Percentiles rank a stretch among this genome's conserved stretches.
Conservation (phyloP, 1,284 basidiomycete species). For the Irpex sp. region DNA sequence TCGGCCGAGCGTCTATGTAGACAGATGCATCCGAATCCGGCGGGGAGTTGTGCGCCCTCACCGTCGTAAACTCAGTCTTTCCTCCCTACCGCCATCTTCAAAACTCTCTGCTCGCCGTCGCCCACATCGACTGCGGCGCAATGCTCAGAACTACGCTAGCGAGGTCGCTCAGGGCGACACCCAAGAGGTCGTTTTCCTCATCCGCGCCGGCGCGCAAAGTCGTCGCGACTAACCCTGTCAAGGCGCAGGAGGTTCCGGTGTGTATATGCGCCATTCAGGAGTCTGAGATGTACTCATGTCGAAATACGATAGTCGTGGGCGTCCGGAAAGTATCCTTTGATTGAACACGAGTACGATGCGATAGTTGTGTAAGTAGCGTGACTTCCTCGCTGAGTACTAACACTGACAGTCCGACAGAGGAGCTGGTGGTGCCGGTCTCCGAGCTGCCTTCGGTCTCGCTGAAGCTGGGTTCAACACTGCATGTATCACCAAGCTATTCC, state of each 20-base stretch:
- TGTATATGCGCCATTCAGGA: slow-evolving; percentile 12
- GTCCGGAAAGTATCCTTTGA: slow-evolving; percentile 87
- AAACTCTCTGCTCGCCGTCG: slow-evolving; percentile 17
- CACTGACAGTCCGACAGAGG: slow-evolving; percentile 48
- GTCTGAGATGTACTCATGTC: slow-evolving; percentile 13
- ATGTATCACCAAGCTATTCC: slow-evolving; percentile 98
- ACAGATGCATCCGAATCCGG: slow-evolving; percentile 1
- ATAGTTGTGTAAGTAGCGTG: slow-evolving; percentile 82
- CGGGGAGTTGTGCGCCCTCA: background rate
- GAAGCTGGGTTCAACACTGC: slow-evolving; percentile 98
- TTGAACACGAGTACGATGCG: slow-evolving; percentile 97
- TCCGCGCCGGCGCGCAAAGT: slow-evolving; percentile 56
- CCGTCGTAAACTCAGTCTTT: slow-evolving; percentile 2
- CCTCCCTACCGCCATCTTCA: slow-evolving; percentile 14
- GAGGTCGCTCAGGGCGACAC: slow-evolving; percentile 39
- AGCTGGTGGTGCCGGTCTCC: slow-evolving; percentile 96
- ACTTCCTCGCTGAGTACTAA: background rate
- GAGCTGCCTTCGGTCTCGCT: slow-evolving; percentile 98
- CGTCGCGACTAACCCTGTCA: slow-evolving; percentile 72
- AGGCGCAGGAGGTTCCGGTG: slow-evolving; percentile 81
- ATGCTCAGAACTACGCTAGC: slow-evolving; percentile 32
- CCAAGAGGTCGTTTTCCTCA: slow-evolving; percentile 54
- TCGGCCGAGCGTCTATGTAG: slow-evolving; percentile 8
- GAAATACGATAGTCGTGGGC: slow-evolving; percentile 53
- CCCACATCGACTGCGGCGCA: slow-evolving; percentile 6